phyloP scores from a whole-genome alignment of 306 rosid species.

The Chamaecrista fasciculata region DNA sequence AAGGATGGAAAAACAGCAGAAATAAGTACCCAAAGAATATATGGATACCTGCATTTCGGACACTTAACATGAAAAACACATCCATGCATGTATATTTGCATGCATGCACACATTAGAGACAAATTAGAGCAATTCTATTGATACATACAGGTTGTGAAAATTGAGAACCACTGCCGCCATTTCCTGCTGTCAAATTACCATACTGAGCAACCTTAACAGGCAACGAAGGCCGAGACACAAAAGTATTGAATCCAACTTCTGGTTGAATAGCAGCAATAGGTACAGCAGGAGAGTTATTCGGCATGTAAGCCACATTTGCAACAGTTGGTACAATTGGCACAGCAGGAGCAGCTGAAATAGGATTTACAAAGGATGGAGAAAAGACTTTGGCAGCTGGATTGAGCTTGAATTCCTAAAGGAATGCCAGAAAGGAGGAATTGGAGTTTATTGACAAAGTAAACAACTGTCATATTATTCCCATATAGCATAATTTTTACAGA shows the following conservation, averaged over 20 bases:
- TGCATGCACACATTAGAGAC: not conserved
- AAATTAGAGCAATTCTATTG: conserved; percentile 14
- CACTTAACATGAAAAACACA: conserved; percentile 23
- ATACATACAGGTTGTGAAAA: conserved; percentile 75
- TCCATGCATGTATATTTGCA: conserved; percentile 4
- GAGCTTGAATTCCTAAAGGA: conserved; percentile 78
- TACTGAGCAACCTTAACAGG: conserved; percentile 66
- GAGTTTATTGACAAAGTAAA: not conserved
- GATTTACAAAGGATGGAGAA: conserved; percentile 62
- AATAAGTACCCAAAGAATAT: conserved; percentile 12
- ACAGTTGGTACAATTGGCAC: conserved; percentile 54
- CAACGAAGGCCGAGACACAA: conserved; percentile 52
- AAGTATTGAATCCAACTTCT: conserved; percentile 50
- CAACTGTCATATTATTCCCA: conserved; percentile 14
- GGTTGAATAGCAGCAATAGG: conserved; percentile 60
- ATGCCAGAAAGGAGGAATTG: conserved; percentile 14
- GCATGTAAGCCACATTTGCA: conserved; percentile 59
- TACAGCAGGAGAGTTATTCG: conserved; percentile 49
- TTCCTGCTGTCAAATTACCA: conserved; percentile 56
- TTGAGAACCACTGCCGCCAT: conserved; percentile 64
- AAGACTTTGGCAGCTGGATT: conserved; percentile 86
- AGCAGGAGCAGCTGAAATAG: conserved; percentile 37
- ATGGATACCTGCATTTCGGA: not conserved
- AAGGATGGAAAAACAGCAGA: conserved; percentile 19
- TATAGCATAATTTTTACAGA: too few species aligned